Conservation (phyloP, 129 eudicot genomes). For the Sambucus nigra region DNA sequence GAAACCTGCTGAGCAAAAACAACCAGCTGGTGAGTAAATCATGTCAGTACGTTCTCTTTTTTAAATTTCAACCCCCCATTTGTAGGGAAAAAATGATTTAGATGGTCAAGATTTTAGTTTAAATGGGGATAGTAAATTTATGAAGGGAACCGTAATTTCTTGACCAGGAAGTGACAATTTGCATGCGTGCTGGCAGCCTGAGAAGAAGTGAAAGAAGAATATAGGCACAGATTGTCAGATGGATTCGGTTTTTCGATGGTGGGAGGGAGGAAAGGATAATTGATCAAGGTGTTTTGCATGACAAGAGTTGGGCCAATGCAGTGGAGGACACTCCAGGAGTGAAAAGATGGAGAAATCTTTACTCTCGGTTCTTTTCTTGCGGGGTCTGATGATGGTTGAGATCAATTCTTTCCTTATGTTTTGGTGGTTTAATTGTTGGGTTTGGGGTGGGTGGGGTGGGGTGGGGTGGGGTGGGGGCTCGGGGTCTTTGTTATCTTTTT, state of each 20-base stretch:
- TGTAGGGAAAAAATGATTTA: conserved; percentile 3
- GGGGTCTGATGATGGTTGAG: neutral
- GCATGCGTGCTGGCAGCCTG: conserved; percentile 74
- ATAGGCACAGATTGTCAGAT: neutral
- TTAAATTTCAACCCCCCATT: conserved; percentile 1
- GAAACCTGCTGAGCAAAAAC: conserved; percentile 88
- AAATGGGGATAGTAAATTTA: conserved; percentile 23
- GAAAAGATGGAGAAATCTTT: too few relatives aligned
- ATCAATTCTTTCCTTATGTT: neutral
- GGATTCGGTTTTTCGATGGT: conserved; percentile 2
- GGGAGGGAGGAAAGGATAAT: neutral
- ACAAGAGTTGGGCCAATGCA: too few relatives aligned
- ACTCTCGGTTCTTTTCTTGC: too few relatives aligned
- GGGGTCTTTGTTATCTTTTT: too few relatives aligned
- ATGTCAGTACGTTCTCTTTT: neutral
- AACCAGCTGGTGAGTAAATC: conserved; percentile 82
- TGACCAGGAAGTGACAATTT: conserved; percentile 68
- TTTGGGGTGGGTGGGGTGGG: conserved; percentile 11
- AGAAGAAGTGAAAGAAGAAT: conserved; percentile 41
- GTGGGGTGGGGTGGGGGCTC: conserved; percentile 7
- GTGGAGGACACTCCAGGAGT: too few relatives aligned
- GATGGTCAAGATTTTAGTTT: conserved; percentile 1
- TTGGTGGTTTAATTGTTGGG: conserved; percentile 19
- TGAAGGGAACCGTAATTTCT: conserved; percentile 18
- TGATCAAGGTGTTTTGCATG: too few relatives aligned